These are phyloP conservation scores for Paramyrothecium sp. DNA, from an alignment of 2,329 filamentous ascomycete genomes.

Conservation along the genomic window DNA sequence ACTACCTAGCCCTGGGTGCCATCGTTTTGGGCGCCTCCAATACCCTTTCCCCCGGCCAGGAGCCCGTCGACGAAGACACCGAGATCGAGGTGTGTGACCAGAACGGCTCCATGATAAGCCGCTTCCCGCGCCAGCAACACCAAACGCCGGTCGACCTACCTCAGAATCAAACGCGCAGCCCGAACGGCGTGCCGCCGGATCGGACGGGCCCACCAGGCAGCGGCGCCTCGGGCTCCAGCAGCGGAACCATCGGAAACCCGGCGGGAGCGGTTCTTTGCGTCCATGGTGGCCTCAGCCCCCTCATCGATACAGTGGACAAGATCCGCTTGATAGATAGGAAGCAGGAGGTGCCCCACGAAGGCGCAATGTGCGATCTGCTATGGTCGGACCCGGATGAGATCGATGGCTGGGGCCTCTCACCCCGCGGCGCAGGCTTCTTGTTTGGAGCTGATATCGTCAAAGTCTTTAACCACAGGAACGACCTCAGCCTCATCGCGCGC, in stretches of 20 bases:
- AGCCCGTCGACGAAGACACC: constrained; percentile 65
- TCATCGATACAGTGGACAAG: constrained; percentile 93
- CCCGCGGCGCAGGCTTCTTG: constrained; percentile 90
- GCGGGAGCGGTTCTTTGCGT: constrained; percentile 91
- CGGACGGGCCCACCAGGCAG: constrained; percentile 74
- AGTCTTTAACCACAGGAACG: constrained; percentile 91
- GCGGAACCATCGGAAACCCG: constrained; percentile 61
- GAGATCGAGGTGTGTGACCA: constrained; percentile 94
- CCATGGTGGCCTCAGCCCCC: constrained; percentile 86
- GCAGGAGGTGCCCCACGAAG: constrained; percentile 97
- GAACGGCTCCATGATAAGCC: constrained; percentile 73
- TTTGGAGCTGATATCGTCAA: constrained; percentile 97
- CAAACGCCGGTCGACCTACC: constrained; percentile 13
- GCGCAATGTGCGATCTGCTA: constrained; percentile 96
- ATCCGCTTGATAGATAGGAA: constrained; percentile 93
- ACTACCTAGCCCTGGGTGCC: constrained; percentile 89
- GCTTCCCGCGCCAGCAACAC: constrained; percentile 56
- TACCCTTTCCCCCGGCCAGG: constrained; percentile 50
- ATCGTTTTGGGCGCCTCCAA: constrained; percentile 85
- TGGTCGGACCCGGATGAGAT: constrained; percentile 99
- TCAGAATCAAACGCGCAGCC: constrained; percentile 23
- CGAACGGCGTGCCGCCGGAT: constrained; percentile 22
- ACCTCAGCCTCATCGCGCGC: constrained; percentile 85
- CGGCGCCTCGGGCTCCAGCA: constrained; percentile 70
- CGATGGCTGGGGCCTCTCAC: constrained; percentile 92